Evolutionary conservation across 805 yeast genomes (phyloP).

Genomic region (Saccharomycopsis vini): DNA sequence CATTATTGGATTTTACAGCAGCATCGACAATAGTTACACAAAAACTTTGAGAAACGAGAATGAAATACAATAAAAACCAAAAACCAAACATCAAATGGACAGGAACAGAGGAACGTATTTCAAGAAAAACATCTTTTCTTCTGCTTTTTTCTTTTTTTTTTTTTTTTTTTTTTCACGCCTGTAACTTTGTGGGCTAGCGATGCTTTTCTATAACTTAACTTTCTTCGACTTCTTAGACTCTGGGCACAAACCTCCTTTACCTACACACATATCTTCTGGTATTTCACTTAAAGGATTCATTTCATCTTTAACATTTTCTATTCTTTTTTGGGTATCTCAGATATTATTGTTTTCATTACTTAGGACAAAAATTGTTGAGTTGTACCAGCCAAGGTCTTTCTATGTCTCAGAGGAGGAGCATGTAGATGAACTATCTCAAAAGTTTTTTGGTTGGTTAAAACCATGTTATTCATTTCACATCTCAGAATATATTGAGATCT

Average conservation of each 20-base stretch:
- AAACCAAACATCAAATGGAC: no score
- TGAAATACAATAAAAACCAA: no score
- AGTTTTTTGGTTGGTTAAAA: conserved; percentile 48
- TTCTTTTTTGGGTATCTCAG: conserved; percentile 42
- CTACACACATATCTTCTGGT: conserved; percentile 50
- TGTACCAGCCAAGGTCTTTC: conserved; percentile 50
- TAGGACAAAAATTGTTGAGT: conserved; percentile 26
- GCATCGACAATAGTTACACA: no score
- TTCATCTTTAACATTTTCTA: conserved; percentile 46
- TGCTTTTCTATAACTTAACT: conserved; percentile 1
- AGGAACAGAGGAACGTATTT: no score
- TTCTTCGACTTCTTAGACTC: conserved; percentile 2
- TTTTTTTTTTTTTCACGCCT: no score
- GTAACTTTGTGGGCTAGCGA: no score
- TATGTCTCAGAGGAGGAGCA: conserved; percentile 34
- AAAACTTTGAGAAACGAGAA: no score
- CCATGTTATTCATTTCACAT: conserved; percentile 35
- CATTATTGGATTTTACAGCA: no score
- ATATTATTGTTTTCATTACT: conserved; percentile 28
- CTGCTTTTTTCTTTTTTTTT: no score
- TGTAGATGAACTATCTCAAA: conserved; percentile 23
- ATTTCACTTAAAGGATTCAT: conserved; percentile 47
- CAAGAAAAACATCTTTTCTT: no score
- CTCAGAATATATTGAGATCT: conserved; percentile 32
- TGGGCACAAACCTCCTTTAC: background rate